Evolutionary conservation across 371 early-diverging fungal species (phyloP), one percentile per base, ranked within the genome.

Genomic region (Apophysomyces elegans): DNA sequence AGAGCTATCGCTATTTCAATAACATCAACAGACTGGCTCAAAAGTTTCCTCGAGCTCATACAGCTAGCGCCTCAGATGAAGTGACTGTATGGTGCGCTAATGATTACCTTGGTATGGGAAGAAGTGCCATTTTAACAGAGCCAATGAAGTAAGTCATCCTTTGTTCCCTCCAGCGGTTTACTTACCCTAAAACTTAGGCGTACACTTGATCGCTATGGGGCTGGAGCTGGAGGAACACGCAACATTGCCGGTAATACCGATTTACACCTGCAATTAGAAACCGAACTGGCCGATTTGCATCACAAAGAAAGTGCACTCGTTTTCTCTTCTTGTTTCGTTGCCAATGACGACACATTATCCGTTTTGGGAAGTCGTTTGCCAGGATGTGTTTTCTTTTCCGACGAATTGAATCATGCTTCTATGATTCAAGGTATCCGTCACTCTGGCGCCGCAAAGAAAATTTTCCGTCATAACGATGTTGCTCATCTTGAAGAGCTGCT

Each of bases 11-110:
- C 65, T 95, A 94, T 83, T 96, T 96, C 78, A 96, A 96, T 89
- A 95, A 95, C 86, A 96, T 96, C 84, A 96, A 95, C 80, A 91
- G 97, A 36, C 81, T 96, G 46, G 96, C 97, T 6, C 75, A 89
- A 73, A 73, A 85, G 64, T 96, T 86, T 72, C 97, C 97, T 37
- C 84, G 77, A 61, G 97, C 97, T n/a, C 96, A 95, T 81, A 94
- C 95, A 14, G 91, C 89, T 36, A 85, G 86, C 58, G 72, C 81
- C 46, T 81, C 87, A 39, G 88, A 92, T 70, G 75, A 86, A 64
- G 96, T 96, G 47, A 94, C 95, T n/a, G 97, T 96, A 56, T 96
- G 97, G 97, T 96, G 97, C 82, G 90, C 92, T 72, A 96, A 96
- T 86, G 97, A 96, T 76, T 96, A 96, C 74, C 87, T 96, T 58